These are phyloP conservation scores for Kingdonia uniflora DNA, from an alignment of 164 flowering plant species.

Conservation along the genomic window DNA sequence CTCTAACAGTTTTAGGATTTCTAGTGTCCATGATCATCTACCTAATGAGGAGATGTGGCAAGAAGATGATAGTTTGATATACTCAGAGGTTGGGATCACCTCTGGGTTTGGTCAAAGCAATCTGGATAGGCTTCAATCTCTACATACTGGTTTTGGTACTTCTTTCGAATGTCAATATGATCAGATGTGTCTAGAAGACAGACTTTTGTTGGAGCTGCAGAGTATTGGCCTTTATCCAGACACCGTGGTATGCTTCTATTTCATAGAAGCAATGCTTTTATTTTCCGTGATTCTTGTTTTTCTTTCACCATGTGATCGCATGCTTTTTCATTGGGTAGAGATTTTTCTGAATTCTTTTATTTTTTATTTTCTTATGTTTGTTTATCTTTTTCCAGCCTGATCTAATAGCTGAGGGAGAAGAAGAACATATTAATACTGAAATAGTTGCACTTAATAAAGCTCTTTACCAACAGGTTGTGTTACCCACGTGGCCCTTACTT, in stretches of 20 bases:
- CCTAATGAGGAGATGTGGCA: conserved; percentile 26
- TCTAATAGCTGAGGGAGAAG: conserved; percentile 61
- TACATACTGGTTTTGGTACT: conserved; percentile 22
- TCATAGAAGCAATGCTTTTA: not conserved
- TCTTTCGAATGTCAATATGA: conserved; percentile 41
- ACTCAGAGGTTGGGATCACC: conserved; percentile 25
- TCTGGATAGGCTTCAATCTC: conserved; percentile 20
- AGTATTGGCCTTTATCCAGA: conserved; percentile 69
- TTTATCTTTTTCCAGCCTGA: conserved; percentile 48
- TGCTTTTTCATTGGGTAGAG: not conserved
- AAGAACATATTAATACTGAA: conserved; percentile 41
- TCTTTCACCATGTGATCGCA: not conserved
- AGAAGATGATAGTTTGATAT: conserved; percentile 25
- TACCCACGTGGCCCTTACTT: not conserved
- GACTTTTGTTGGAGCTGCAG: conserved; percentile 63
- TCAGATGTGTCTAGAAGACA: conserved; percentile 51
- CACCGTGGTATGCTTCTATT: conserved; percentile 50
- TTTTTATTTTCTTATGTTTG: not conserved
- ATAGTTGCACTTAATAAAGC: conserved; percentile 38
- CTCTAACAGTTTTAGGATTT: conserved; percentile 18
- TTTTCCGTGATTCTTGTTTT: not conserved
- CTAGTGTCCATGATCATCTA: conserved; percentile 15
- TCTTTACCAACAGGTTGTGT: conserved; percentile 45
- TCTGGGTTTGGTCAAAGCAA: conserved; percentile 21
- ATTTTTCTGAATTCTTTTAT: not conserved